Conservation (phyloP, 2,329 filamentous ascomycete species). For the Pochonia chlamydosporia region DNA sequence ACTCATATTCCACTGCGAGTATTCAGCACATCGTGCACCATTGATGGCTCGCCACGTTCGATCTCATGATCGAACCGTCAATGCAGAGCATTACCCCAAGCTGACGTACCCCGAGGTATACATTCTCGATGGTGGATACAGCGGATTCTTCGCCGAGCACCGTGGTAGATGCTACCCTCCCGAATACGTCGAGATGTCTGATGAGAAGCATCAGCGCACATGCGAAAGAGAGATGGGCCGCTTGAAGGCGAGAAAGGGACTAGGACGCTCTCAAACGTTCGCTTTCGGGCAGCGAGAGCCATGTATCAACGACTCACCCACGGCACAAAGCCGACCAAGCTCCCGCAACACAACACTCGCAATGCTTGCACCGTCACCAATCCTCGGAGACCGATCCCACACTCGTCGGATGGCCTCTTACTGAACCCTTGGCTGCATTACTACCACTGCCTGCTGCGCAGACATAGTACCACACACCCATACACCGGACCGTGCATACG, state of each 20-base stretch:
- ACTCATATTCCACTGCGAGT: conserved; percentile 95
- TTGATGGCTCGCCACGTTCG: conserved; percentile 95
- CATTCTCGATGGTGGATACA: conserved; percentile 94
- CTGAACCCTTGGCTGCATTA: conserved; percentile 29
- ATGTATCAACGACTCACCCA: conserved; percentile 55
- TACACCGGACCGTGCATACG: conserved; percentile 14
- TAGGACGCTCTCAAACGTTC: conserved; percentile 86
- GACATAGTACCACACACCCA: conserved; percentile 12
- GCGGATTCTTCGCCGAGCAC: conserved; percentile 79
- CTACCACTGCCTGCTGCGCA: conserved; percentile 21
- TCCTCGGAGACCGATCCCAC: conserved; percentile 43
- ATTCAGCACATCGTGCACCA: conserved; percentile 91
- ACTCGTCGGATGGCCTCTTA: conserved; percentile 61
- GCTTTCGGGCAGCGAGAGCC: conserved; percentile 74
- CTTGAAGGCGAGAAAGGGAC: conserved; percentile 81
- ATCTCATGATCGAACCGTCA: conserved; percentile 77
- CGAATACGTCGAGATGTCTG: conserved; percentile 95
- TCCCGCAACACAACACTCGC: conserved; percentile 33
- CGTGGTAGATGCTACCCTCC: conserved; percentile 81
- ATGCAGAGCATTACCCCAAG: conserved; percentile 78
- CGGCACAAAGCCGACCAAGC: conserved; percentile 39
- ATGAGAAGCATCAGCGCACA: conserved; percentile 82
- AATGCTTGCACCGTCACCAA: conserved; percentile 40
- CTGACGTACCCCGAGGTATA: conserved; percentile 97
- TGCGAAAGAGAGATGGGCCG: conserved; percentile 94